Evolutionary conservation across 805 yeast genomes (phyloP).

Genomic region (Candida dendrica): DNA sequence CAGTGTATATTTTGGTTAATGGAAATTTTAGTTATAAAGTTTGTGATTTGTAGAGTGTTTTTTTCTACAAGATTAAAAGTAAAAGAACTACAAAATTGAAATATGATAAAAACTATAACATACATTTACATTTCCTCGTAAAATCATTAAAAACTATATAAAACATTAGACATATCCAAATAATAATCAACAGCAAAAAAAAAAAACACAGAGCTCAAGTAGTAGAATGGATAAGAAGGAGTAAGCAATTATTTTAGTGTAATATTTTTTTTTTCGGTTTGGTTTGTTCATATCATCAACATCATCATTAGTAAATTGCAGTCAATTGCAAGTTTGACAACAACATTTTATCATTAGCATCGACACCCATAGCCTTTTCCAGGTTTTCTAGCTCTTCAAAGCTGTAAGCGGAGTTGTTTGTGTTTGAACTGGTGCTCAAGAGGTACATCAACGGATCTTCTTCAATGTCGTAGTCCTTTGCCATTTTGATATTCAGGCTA

Average conservation of each 20-base stretch:
- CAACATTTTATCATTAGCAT: constrained; percentile 17
- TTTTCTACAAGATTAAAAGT: no score
- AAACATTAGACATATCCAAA: background rate
- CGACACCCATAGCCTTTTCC: constrained; percentile 23
- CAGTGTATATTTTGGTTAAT: background rate
- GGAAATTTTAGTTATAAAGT: no score
- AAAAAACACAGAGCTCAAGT: background rate
- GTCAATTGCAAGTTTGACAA: constrained; percentile 17
- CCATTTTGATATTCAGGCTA: background rate
- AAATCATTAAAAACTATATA: background rate
- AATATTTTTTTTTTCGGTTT: no score
- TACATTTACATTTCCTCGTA: background rate
- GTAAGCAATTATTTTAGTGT: no score
- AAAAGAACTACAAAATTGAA: no score
- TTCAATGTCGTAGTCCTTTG: constrained; percentile 1
- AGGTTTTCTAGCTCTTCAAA: constrained; percentile 19
- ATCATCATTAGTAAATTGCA: background rate
- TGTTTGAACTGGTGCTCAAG: constrained; percentile 2
- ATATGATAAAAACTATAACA: no score
- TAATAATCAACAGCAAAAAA: no score
- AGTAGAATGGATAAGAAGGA: no score
- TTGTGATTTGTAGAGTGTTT: no score
- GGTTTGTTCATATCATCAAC: no score
- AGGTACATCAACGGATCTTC: constrained; percentile 16
- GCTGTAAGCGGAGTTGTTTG: constrained; percentile 12